phyloP scores from a whole-genome alignment of 2,329 filamentous ascomycete genomes.

The Amauroascus verrucosus region DNA sequence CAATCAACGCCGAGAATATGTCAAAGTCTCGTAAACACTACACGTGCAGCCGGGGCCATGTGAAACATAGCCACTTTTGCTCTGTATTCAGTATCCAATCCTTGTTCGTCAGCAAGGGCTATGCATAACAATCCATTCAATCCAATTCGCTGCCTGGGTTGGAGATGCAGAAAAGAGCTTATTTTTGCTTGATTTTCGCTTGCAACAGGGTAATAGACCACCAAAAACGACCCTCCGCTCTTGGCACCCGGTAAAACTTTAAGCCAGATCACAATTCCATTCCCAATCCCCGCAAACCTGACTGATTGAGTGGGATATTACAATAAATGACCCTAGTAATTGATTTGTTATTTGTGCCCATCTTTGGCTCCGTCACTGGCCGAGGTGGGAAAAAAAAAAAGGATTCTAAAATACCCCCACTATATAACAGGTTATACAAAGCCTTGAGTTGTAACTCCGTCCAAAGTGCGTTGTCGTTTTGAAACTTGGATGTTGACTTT shows the following conservation, averaged over 20 bases:
- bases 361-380: background rate
- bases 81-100: background rate
- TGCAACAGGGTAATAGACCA: background rate
- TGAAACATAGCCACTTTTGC: too few relatives aligned
- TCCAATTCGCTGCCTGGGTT: background rate
- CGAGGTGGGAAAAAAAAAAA: background rate
- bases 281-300: too few relatives aligned
- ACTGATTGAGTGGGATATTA: background rate
- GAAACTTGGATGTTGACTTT: too few relatives aligned
- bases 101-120: background rate
- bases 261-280: too few relatives aligned
- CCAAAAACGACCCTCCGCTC: too few relatives aligned
- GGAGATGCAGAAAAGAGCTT: background rate
- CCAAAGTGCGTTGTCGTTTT: too few relatives aligned
- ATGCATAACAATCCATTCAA: background rate
- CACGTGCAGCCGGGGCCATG: background rate
- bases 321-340: background rate
- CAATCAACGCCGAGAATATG: too few relatives aligned
- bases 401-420: background rate
- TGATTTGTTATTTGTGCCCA: background rate
- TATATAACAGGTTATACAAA: background rate
- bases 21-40: background rate
- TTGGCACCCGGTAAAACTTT: background rate
- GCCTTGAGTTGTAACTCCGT: too few relatives aligned
- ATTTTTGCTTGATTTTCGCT: background rate